A percentile compares a stretch with the other conserved stretches of the same genome.
Conservation (phyloP, 768 basidiomycete species). For the Suillus americanus region DNA sequence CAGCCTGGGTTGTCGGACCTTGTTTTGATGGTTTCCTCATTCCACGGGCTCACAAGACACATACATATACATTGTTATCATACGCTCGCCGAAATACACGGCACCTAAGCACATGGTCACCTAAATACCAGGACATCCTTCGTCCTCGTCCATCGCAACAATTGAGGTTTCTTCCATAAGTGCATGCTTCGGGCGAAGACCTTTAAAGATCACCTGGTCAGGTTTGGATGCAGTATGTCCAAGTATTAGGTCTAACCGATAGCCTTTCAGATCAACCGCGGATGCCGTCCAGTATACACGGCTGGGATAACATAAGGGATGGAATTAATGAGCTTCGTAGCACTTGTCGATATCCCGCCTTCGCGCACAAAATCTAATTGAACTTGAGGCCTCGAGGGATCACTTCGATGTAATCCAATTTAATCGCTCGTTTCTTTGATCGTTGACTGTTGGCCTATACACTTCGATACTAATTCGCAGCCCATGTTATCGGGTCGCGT, state of each 20-base stretch:
- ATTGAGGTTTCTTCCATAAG: not conserved
- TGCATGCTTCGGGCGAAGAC: not conserved
- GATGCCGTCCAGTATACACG: not conserved
- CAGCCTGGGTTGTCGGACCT: not conserved
- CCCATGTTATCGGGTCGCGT: not conserved
- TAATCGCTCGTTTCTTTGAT: not conserved
- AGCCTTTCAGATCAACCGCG: not conserved
- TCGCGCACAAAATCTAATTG: not conserved
- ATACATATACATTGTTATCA: not conserved
- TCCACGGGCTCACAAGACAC: not conserved
- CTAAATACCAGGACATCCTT: not conserved
- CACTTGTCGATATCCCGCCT: not conserved
- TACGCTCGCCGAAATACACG: not conserved
- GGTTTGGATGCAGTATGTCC: not conserved
- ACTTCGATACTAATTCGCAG: not conserved
- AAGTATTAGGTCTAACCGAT: not conserved
- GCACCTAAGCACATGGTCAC: not conserved
- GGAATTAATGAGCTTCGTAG: not conserved
- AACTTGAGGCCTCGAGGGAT: not conserved
- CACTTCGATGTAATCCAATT: not conserved
- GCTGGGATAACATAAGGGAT: not conserved
- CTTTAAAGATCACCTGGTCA: not conserved
- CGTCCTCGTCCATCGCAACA: not conserved
- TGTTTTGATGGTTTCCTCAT: not conserved
- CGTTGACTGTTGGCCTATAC: not conserved